Percentiles rank a stretch among this genome's conserved stretches.
Conservation (phyloP, 495 filamentous ascomycete species). For the Aspergillus haitiensis region DNA sequence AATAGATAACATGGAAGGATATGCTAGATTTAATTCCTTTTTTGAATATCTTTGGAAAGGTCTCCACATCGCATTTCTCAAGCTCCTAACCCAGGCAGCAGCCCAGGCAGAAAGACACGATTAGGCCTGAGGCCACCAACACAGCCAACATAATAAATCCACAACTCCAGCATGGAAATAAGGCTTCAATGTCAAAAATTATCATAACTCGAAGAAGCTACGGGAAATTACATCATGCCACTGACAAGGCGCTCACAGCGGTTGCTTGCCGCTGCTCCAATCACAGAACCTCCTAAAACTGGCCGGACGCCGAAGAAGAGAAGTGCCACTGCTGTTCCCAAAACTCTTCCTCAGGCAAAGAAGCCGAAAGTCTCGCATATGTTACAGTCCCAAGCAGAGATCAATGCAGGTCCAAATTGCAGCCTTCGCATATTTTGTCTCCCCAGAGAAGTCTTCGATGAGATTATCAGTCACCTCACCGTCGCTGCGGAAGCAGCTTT, state of each 20-base stretch:
- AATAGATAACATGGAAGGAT: no score
- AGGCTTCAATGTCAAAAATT: no score
- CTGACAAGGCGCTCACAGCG: not conserved
- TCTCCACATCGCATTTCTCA: no score
- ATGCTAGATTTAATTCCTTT: no score
- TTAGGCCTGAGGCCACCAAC: no score
- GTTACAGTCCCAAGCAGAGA: not conserved
- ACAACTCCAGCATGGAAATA: no score
- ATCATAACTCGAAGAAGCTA: no score
- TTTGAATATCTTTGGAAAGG: no score
- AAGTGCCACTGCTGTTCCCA: not conserved
- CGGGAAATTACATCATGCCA: not conserved
- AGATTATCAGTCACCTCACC: conserved; percentile 6
- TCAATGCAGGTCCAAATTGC: not conserved
- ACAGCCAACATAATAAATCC: no score
- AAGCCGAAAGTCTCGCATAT: conserved; percentile 3
- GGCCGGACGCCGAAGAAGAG: not conserved
- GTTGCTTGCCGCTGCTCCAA: not conserved
- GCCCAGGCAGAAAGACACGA: no score
- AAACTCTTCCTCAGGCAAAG: not conserved
- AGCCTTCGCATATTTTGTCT: conserved; percentile 2
- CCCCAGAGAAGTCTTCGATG: conserved; percentile 13
- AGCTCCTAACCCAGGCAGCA: no score
- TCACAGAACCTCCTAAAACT: not conserved
- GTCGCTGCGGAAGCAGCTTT: conserved; percentile 4